phyloP scores from a whole-genome alignment of 2,329 filamentous ascomycete genomes.

The Pseudopithomyces chartarum region DNA sequence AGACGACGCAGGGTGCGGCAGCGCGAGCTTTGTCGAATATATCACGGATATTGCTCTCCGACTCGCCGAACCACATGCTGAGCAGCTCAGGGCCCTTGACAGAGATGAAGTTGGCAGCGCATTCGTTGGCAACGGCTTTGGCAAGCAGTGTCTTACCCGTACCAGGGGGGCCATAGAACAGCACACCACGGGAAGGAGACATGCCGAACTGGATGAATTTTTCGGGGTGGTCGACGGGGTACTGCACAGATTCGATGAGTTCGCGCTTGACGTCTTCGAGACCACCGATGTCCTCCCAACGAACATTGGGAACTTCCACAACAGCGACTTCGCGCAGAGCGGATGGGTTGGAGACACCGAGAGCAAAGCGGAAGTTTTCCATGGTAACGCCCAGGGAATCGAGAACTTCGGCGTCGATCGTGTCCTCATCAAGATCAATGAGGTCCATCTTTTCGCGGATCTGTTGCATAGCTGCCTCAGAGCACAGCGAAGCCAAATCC shows the following conservation, averaged over 20 bases:
- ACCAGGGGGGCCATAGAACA: constrained; percentile 99
- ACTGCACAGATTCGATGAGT: constrained; percentile 98
- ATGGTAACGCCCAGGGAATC: constrained; percentile 98
- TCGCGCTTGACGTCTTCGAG: constrained; percentile 98
- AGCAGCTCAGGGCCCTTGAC: constrained; percentile 98
- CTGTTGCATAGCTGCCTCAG: constrained; percentile 99
- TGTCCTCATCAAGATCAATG: constrained; percentile 98
- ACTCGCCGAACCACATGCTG: constrained; percentile 99
- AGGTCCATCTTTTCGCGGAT: constrained; percentile 99
- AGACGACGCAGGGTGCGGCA: constrained; percentile 96
- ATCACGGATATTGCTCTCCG: constrained; percentile 98
- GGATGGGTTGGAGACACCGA: constrained; percentile 97
- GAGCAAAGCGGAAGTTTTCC: constrained; percentile 99
- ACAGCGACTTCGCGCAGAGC: constrained; percentile 98
- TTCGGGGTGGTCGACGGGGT: constrained; percentile 98
- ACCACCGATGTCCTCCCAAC: constrained; percentile 99
- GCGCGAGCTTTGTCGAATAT: constrained; percentile 99
- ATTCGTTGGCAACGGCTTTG: constrained; percentile 99
- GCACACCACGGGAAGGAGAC: constrained; percentile 94
- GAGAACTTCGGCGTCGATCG: constrained; percentile 96
- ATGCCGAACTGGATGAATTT: constrained; percentile 99
- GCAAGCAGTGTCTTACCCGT: constrained; percentile 99
- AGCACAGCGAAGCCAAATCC: constrained; percentile 96
- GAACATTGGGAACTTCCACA: constrained; percentile 98
- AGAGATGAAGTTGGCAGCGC: constrained; percentile 98